These are phyloP conservation scores for Arachnopeziza araneosa DNA, from an alignment of 2,329 filamentous ascomycete species.

Conservation along the genomic window DNA sequence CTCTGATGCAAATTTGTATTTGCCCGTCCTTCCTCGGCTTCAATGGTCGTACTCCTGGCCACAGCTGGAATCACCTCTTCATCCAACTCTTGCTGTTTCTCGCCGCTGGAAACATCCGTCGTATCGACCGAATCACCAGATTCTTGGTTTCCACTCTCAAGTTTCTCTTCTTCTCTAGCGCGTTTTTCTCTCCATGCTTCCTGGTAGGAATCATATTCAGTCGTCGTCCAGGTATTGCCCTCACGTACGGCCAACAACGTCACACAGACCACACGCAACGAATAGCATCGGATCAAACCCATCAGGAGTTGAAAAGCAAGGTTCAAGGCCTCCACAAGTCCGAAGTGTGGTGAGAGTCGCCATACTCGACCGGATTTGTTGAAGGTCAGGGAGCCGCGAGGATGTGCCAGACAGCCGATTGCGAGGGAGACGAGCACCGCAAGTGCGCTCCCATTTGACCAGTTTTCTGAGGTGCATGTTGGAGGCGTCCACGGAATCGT, in stretches of 20 bases:
- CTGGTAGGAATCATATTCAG: not conserved
- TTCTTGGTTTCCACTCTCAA: not conserved
- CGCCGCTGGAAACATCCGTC: not conserved
- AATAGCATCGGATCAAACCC: not conserved
- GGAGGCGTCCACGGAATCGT: not conserved
- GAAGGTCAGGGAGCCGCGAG: not conserved
- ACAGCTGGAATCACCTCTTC: not conserved
- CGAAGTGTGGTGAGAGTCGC: constrained; percentile 1
- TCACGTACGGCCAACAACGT: not conserved
- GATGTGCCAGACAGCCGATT: not conserved
- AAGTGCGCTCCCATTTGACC: constrained; percentile 1
- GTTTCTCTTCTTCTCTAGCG: not conserved
- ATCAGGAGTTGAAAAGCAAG: not conserved
- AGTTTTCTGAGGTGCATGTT: not conserved
- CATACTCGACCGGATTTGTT: constrained; percentile 2
- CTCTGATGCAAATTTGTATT: not conserved
- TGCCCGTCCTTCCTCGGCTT: not conserved
- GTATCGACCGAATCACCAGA: not conserved
- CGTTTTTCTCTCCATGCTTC: not conserved
- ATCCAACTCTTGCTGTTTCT: not conserved
- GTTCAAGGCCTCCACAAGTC: not conserved
- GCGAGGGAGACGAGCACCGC: not conserved
- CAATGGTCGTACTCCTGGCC: not conserved
- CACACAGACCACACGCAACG: not conserved
- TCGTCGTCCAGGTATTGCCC: not conserved